Conservation (phyloP, 73 alveolate species). For the Halteria grandinella region DNA sequence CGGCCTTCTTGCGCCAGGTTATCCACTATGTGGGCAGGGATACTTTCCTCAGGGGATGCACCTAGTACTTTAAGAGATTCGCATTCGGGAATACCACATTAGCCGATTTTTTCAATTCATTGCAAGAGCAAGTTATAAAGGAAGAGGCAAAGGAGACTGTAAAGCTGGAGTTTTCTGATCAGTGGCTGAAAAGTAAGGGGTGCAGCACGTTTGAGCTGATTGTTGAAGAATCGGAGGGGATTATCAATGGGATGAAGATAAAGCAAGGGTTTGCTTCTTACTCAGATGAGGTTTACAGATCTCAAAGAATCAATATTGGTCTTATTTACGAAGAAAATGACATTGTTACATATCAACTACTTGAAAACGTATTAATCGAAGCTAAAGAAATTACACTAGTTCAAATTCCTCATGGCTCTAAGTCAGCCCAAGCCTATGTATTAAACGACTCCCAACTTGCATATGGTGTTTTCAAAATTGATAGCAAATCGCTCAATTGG, state of each 20-base stretch:
- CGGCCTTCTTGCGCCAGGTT: conserved; percentile 91
- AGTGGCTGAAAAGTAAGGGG: neutral
- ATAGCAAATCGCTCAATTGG: neutral
- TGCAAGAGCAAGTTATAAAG: conserved; percentile 59
- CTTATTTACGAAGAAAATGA: neutral
- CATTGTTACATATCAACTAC: neutral
- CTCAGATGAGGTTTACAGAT: neutral
- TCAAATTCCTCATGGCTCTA: no score
- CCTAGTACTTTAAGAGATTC: conserved; percentile 84
- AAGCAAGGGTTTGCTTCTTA: no score
- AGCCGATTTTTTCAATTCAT: conserved; percentile 79
- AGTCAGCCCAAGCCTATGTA: neutral
- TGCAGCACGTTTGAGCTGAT: neutral
- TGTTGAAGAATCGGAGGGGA: neutral
- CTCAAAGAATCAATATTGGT: neutral
- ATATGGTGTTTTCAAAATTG: neutral
- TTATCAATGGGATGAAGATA: neutral
- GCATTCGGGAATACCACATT: conserved; percentile 88
- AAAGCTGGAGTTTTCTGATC: neutral
- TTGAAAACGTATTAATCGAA: neutral
- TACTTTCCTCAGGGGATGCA: conserved; percentile 81
- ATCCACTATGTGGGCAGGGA: conserved; percentile 88
- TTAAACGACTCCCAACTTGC: neutral
- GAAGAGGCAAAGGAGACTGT: neutral
- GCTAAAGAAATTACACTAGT: no score